phyloP scores from a whole-genome alignment of 1,284 basidiomycete genomes.

The Fomitiporia mediterranea region DNA sequence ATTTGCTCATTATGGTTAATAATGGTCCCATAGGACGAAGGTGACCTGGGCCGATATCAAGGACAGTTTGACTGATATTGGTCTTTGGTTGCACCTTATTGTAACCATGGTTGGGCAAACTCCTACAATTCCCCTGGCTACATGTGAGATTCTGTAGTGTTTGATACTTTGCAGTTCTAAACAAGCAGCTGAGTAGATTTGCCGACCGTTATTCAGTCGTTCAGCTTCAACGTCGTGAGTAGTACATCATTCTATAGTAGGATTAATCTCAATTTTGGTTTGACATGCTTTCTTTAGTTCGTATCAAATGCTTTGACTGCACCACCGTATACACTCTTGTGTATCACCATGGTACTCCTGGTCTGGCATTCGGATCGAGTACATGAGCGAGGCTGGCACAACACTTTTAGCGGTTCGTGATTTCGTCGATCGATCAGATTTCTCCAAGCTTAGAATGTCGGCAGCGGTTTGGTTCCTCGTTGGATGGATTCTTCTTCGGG shows the following conservation, averaged over 20 bases:
- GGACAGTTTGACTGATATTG: slow-evolving; percentile 32
- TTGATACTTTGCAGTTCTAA: not conserved
- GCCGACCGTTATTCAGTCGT: slow-evolving; percentile 36
- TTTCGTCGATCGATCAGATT: not conserved
- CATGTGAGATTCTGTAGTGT: slow-evolving; percentile 28
- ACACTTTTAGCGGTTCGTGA: slow-evolving; percentile 32
- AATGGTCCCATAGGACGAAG: slow-evolving; percentile 25
- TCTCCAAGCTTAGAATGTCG: not conserved
- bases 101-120: slow-evolving; percentile 34
- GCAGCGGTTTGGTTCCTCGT: slow-evolving; percentile 34
- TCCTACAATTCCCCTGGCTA: slow-evolving; percentile 32
- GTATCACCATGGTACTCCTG: slow-evolving; percentile 31
- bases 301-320: slow-evolving; percentile 36
- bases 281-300: slow-evolving; percentile 19
- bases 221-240: slow-evolving; percentile 32
- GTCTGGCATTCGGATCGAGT: slow-evolving; percentile 34
- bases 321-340: slow-evolving; percentile 35
- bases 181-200: slow-evolving; percentile 27
- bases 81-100: slow-evolving; percentile 33
- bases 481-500: slow-evolving; percentile 35
- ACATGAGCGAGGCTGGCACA: slow-evolving; percentile 34
- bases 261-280: not conserved
- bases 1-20: not conserved
- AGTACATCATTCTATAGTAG: not conserved
- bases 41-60: slow-evolving; percentile 33